Evolutionary conservation across 495 filamentous ascomycete genomes (phyloP), one percentile per base, ranked within the genome.

Genomic region (Aspergillus carlsbadensis): DNA sequence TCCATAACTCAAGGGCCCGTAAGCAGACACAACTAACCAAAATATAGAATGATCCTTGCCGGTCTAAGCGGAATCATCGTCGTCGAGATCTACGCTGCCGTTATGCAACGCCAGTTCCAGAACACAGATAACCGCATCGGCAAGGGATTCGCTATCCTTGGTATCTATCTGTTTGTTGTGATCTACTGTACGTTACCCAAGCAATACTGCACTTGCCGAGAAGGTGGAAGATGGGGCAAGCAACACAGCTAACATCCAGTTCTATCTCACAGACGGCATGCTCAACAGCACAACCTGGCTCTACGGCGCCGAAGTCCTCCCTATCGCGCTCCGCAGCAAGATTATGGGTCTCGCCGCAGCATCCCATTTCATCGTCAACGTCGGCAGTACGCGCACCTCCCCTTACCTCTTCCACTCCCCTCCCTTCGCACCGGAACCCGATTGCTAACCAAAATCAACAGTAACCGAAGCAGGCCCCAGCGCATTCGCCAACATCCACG

Each of bases 251-350:
- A 43, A 57, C 15, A n/a, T 54, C 18, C 5, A 17, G 2, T 18
- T 33, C 33, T 45, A 14, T 43, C 26, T 29, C 26, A 29, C 26
- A 81, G 79, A 85, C 55, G 78, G 77, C 31, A 78, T 83, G 73
- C 73, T 85, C 13, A 84, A 84, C 70, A 79, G 74, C 57, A 83
- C 80, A 8, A 84, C 82, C 6, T 85, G 82, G 82, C 64, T 84
- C 0, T 85, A 85, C 56, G 82, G 81, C 11, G 79, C 82, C 24
- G 82, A 85, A 63, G 78, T 85, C 17, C 63, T 85, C 1, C 82
- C 82, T 2, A 78, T 84, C 15, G 73, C 72, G 10, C 68, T 84
- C 36, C 75, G 82, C 14, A 84, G 79, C 63, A 84, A 82, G 59
- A 71, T 85, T 3, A 83, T 85, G 79, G 82, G 82, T 15, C 55